Evolutionary conservation across 225 moss, liverwort and hornwort species (phyloP).

Genomic region (Takakia lepidozioides): DNA sequence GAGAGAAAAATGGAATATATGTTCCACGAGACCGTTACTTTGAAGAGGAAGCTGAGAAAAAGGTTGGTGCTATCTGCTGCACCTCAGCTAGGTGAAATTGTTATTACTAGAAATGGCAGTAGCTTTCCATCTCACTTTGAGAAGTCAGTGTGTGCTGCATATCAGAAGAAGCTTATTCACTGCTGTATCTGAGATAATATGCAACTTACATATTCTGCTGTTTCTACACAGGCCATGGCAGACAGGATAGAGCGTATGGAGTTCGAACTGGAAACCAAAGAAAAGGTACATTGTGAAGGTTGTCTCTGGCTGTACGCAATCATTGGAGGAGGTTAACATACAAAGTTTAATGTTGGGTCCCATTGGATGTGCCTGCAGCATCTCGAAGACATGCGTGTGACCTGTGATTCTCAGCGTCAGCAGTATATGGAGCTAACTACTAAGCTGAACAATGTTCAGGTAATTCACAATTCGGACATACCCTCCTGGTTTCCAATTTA

Average conservation of each 20-base stretch:
- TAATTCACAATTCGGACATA: constrained; percentile 3
- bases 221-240: constrained; percentile 45
- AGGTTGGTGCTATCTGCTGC: constrained; percentile 22
- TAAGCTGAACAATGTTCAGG: constrained; percentile 65
- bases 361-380: too few species aligned
- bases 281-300: constrained; percentile 59
- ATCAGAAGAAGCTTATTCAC: too few species aligned
- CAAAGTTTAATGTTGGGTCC: too few species aligned
- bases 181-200: too few species aligned
- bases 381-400: constrained; percentile 59
- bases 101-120: neutral
- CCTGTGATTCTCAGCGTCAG: constrained; percentile 53
- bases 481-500: neutral
- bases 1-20: constrained; percentile 95
- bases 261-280: constrained; percentile 63
- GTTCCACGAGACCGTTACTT: constrained; percentile 88
- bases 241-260: constrained; percentile 79
- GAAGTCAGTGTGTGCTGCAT: too few species aligned
- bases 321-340: too few species aligned
- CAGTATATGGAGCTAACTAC: constrained; percentile 45
- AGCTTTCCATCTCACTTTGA: neutral
- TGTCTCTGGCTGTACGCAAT: too few species aligned
- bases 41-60: constrained; percentile 96
- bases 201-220: too few species aligned
- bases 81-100: neutral